Percentiles rank a stretch among this genome's conserved stretches.
These are phyloP conservation scores for Boletus subparvulus DNA, from an alignment of 768 basidiomycete genomes.

Conservation along the genomic window DNA sequence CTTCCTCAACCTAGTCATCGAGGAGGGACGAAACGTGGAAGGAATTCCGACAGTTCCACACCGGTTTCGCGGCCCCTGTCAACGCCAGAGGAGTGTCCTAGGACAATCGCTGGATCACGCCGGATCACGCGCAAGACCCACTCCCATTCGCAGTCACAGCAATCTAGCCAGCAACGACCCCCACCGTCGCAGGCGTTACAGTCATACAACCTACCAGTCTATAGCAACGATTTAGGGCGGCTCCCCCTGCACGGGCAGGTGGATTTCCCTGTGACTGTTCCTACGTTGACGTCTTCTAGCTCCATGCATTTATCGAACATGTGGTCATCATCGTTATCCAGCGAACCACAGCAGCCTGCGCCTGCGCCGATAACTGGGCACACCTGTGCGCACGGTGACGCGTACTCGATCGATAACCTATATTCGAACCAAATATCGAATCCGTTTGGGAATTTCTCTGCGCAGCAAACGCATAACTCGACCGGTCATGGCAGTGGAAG, in stretches of 20 bases:
- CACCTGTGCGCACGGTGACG: not conserved
- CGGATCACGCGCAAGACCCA: constrained; percentile 33
- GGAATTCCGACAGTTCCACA: constrained; percentile 53
- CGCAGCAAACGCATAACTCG: not conserved
- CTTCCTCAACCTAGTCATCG: constrained; percentile 56
- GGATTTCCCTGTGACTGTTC: constrained; percentile 8
- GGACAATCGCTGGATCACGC: constrained; percentile 35
- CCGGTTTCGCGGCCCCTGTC: constrained; percentile 6
- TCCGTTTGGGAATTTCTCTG: constrained; percentile 5
- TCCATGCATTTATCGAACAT: constrained; percentile 6
- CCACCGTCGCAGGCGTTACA: constrained; percentile 10
- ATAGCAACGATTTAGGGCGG: constrained; percentile 56
- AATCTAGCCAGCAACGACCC: constrained; percentile 2
- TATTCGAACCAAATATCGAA: constrained; percentile 20
- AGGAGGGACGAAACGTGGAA: constrained; percentile 59
- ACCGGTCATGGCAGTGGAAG: not conserved
- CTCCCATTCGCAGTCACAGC: constrained; percentile 12
- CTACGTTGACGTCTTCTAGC: not conserved
- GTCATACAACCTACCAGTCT: constrained; percentile 48
- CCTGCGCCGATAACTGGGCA: constrained; percentile 1
- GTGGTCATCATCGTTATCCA: constrained; percentile 22
- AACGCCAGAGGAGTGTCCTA: constrained; percentile 13
- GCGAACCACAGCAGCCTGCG: not conserved
- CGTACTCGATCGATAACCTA: constrained; percentile 24
- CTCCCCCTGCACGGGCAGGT: constrained; percentile 44